Evolutionary conservation across 768 basidiomycete species (phyloP).

Genomic region (Clavaria fumosa): DNA sequence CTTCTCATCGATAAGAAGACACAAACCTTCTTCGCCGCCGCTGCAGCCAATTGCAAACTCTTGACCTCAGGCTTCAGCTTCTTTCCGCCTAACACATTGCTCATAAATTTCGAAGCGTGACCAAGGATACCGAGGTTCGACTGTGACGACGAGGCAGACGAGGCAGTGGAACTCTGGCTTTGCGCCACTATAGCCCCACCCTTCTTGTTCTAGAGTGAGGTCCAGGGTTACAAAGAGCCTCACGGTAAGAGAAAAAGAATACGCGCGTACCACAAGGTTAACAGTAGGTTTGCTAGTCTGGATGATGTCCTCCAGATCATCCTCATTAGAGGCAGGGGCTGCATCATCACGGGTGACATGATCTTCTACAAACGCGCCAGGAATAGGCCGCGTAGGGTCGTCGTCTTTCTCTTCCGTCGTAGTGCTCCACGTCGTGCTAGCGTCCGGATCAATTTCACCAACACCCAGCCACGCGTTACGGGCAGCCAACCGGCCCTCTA

Average conservation of each 20-base stretch:
- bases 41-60: constrained; percentile 67
- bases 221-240: constrained; percentile 3
- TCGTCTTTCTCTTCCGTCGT: constrained; percentile 42
- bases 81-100: constrained; percentile 53
- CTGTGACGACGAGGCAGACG: constrained; percentile 29
- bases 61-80: constrained; percentile 67
- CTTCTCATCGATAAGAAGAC: constrained; percentile 3
- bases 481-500: constrained; percentile 45
- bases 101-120: constrained; percentile 55
- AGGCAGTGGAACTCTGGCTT: constrained; percentile 41
- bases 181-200: constrained; percentile 21
- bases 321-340: constrained; percentile 19
- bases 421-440: constrained; percentile 67
- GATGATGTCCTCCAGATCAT: constrained; percentile 22
- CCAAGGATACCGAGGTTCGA: constrained; percentile 49
- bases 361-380: constrained; percentile 24
- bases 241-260: constrained; percentile 10
- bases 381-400: constrained; percentile 19
- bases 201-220: constrained; percentile 3
- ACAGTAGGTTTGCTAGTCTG: constrained; percentile 23
- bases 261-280: constrained; percentile 24
- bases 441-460: constrained; percentile 54
- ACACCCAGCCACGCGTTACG: constrained; percentile 48
- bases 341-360: constrained; percentile 19
- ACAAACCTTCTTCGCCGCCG: constrained; percentile 78